phyloP scores from a whole-genome alignment of 2,329 filamentous ascomycete genomes.

The Sclerotinia trifoliorum region DNA sequence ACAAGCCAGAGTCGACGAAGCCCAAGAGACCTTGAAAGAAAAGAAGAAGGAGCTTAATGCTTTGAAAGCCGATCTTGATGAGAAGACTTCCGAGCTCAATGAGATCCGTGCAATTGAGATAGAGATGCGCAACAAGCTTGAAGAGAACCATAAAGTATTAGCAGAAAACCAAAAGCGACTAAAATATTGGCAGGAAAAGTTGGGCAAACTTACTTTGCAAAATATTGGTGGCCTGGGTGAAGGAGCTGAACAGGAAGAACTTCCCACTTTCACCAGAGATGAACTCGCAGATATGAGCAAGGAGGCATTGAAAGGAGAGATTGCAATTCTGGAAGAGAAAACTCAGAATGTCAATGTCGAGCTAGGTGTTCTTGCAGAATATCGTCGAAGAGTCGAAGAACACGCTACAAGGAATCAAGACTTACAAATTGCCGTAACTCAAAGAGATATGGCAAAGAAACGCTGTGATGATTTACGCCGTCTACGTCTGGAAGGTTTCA shows the following conservation, averaged over 20 bases:
- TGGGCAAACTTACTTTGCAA: constrained; percentile 78
- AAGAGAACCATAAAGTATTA: constrained; percentile 90
- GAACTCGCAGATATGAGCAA: constrained; percentile 63
- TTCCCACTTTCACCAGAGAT: constrained; percentile 76
- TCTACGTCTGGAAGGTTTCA: constrained; percentile 90
- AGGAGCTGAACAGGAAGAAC: constrained; percentile 53
- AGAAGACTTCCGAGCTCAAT: constrained; percentile 82
- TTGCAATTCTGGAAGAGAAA: constrained; percentile 67
- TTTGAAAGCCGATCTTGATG: constrained; percentile 82
- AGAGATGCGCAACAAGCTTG: constrained; percentile 97
- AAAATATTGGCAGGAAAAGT: constrained; percentile 85
- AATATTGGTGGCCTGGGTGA: constrained; percentile 71
- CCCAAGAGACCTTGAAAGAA: constrained; percentile 70
- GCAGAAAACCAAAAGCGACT: constrained; percentile 81
- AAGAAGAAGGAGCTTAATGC: constrained; percentile 79
- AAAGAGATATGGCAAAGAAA: constrained; percentile 85
- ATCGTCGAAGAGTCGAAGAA: constrained; percentile 81
- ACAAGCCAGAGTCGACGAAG: constrained; percentile 72
- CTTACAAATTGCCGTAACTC: constrained; percentile 71
- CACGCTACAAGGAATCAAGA: constrained; percentile 80
- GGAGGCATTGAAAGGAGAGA: constrained; percentile 65
- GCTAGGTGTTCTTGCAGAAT: constrained; percentile 83
- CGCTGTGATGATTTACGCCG: constrained; percentile 89
- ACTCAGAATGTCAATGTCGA: constrained; percentile 87
- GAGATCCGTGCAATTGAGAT: constrained; percentile 87